Conservation (phyloP, 371 early-diverging fungal genomes). For the Funneliformis caledonium region DNA sequence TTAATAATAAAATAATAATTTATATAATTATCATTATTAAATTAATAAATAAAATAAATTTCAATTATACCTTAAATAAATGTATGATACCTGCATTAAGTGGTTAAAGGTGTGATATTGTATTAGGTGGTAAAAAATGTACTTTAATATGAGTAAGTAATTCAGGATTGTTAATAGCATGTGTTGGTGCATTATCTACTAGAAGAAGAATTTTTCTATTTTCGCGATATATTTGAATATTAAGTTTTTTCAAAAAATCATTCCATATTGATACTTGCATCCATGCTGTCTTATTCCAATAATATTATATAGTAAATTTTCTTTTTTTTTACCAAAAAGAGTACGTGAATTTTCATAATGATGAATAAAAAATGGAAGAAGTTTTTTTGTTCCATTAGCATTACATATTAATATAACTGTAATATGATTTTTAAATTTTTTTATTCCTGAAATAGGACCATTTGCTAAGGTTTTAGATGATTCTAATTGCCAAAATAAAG, state of each 20-base stretch:
- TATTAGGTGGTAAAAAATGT: constrained; percentile 8
- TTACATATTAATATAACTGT: background rate
- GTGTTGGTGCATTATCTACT: constrained; percentile 3
- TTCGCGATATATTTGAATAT: background rate
- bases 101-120: background rate
- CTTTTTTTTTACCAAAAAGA: background rate
- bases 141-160: background rate
- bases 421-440: background rate
- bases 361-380: too few relatives aligned
- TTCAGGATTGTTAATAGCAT: background rate
- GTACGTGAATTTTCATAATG: too few relatives aligned
- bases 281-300: constrained; percentile 2
- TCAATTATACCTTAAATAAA: too few relatives aligned
- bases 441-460: background rate
- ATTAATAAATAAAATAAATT: too few relatives aligned
- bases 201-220: background rate
- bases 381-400: background rate
- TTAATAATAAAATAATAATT: too few relatives aligned
- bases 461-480: background rate
- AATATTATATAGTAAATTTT: background rate
- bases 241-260: too few relatives aligned
- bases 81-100: background rate
- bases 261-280: background rate
- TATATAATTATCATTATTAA: too few relatives aligned
- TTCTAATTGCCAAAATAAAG: constrained; percentile 13